Percentiles rank a stretch among this genome's conserved stretches.
These are phyloP conservation scores for Tirmania nivea DNA, from an alignment of 495 filamentous ascomycete species.

Conservation along the genomic window DNA sequence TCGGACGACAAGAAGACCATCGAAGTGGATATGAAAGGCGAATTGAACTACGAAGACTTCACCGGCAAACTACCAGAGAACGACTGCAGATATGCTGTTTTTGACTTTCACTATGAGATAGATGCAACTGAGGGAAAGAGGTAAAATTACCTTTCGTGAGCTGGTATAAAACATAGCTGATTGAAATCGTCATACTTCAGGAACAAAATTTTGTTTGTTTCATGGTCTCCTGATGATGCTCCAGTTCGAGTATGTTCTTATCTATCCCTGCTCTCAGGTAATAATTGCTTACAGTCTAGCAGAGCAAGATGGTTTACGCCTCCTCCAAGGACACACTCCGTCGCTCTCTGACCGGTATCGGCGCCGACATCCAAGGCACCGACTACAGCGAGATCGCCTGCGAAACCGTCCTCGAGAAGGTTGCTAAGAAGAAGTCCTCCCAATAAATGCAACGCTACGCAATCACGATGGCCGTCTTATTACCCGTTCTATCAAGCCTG, in stretches of 20 bases:
- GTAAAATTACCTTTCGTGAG: constrained; percentile 24
- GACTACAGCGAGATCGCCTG: constrained; percentile 76
- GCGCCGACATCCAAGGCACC: constrained; percentile 76
- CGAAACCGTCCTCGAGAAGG: constrained; percentile 50
- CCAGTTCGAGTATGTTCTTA: constrained; percentile 40
- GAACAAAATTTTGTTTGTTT: constrained; percentile 90
- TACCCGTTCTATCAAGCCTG: no score
- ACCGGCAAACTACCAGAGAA: constrained; percentile 3
- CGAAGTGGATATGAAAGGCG: constrained; percentile 40
- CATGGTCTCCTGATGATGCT: constrained; percentile 76
- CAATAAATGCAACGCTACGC: no score
- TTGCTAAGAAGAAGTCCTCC: constrained; percentile 42
- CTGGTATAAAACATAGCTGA: background rate
- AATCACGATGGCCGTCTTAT: no score
- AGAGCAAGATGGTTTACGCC: constrained; percentile 92
- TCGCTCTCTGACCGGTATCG: constrained; percentile 60
- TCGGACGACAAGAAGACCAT: constrained; percentile 79
- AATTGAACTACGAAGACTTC: constrained; percentile 19
- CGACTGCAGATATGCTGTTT: constrained; percentile 60
- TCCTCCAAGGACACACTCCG: constrained; percentile 85
- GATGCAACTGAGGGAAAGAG: constrained; percentile 59
- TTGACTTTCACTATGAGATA: constrained; percentile 73
- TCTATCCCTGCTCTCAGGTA: background rate
- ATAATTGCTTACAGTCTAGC: constrained; percentile 6
- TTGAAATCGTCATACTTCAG: constrained; percentile 24